These are phyloP conservation scores for Claviceps sp. DNA, from an alignment of 2,329 filamentous ascomycete species.

Conservation along the genomic window DNA sequence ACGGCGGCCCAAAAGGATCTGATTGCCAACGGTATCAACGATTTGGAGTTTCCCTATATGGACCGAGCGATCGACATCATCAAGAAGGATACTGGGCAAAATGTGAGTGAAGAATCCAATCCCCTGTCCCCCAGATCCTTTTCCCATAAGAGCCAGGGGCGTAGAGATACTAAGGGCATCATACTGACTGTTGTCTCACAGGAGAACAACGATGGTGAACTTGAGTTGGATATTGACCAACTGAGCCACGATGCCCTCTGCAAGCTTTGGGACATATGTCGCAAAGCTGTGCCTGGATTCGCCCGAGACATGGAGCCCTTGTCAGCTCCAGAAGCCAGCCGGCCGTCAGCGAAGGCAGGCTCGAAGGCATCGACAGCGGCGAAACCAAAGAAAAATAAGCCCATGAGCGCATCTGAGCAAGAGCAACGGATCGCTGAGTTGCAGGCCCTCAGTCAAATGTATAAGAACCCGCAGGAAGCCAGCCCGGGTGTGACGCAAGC, in stretches of 20 bases:
- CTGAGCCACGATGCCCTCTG: slow-evolving; percentile 40
- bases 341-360: slow-evolving; percentile 17
- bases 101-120: slow-evolving; percentile 35
- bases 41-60: slow-evolving; percentile 66
- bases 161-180: background rate
- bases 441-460: slow-evolving; percentile 35
- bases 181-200: slow-evolving; percentile 12
- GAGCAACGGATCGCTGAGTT: slow-evolving; percentile 50
- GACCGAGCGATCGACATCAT: slow-evolving; percentile 78
- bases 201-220: slow-evolving; percentile 46
- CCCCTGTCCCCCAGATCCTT: no score
- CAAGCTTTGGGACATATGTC: slow-evolving; percentile 35
- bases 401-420: slow-evolving; percentile 59
- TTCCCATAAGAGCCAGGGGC: no score
- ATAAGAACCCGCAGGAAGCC: slow-evolving; percentile 21
- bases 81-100: slow-evolving; percentile 67
- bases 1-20: slow-evolving; percentile 78
- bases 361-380: slow-evolving; percentile 10
- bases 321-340: slow-evolving; percentile 18
- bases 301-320: slow-evolving; percentile 19
- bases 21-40: slow-evolving; percentile 74
- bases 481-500: slow-evolving; percentile 12
- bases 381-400: slow-evolving; percentile 61
- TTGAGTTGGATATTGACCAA: slow-evolving; percentile 46
- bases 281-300: slow-evolving; percentile 28